Evolutionary conservation across 805 yeast species (phyloP), one percentile per base, ranked within the genome.

Genomic region (Dipodascus geniculatus): DNA sequence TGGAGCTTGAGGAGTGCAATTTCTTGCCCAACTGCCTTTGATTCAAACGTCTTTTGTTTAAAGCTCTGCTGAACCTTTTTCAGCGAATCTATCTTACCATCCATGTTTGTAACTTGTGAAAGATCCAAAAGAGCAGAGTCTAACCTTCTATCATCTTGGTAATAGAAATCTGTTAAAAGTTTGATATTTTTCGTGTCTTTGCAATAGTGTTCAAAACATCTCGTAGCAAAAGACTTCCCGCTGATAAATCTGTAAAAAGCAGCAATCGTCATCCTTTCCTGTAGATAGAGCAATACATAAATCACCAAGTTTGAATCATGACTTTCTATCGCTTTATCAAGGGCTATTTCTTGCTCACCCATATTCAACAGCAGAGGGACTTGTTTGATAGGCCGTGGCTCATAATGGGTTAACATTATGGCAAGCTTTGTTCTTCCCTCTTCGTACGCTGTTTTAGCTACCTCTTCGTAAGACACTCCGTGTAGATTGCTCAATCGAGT

Each of bases 351-450:
- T 48, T 79, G 73, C 60, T 87, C 89, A 48, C 85, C 88, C 74
- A 87, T 82, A 22, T 78, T 80, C 22, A 88, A 65, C 38, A 87
- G 73, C 51, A 83, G 71, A 9, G 81, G 77, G 0, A 88, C 77
- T 57, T 84, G 85, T 54, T 78, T 75, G 3, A 74, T 70, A 0
- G 84, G 75, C 14, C 70, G 61, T 1, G 85, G 83, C 63, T 93
- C 98, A 55, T 81, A 67, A 50, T 81, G 76, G 11, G 86, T 73
- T n/a, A 93, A 66, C 48, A 76, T 71, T 53, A 83, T 79, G 38
- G 96, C 83, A 22, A 93, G 68, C 22, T 74, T 72, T 9, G 76
- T 65, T 23, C 98, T 73, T 1, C 98, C 98, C 66, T 91, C 97
- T 61, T 83, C 82, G 60, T 76, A 78, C 0, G 96, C 93, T 17